Base-by-base conservation (phyloP, 331 rosid genomes). In the Phaseolus coccineus region DNA sequence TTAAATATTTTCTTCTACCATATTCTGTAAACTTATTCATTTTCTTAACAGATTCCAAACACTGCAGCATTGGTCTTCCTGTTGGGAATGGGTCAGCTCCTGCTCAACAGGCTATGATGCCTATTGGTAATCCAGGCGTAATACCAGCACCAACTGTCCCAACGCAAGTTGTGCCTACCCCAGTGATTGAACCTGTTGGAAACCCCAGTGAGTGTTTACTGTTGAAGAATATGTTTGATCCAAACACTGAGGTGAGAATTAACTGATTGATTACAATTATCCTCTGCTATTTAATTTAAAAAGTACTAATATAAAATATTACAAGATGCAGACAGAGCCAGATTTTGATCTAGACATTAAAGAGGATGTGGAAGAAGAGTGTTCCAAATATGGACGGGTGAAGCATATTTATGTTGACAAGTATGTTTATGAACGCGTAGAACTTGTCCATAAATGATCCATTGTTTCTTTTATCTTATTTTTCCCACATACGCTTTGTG, bases 321-420 rank as follows among this genome's bases (percentile, higher is more conserved):
- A 52, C 47, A 28, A 76, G 82, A 76, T 81, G 57, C 94, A 96
- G 99, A 77, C 83, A 8, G 97, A 94, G 6, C 95, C 94, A 35
- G 98, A 96, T 69, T 96, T 93, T 85, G 99, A 93, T 87, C 48
- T 85, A 63, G 99, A 96, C 80, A 96, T 96, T 69, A 93, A 88
- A 89, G 99, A 93, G n/a, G 99, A 96, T 73, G 99, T 96, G 13
- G 97, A 91, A 85, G 99, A 91, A 72, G 99, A 96, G 82, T 96
- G 99, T 64, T 93, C 97, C 57, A 96, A 90, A 82, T 93, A 76
- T 83, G 99, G 99, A 40, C 88, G 85, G 50, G 98, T 96, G 89
- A 87, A 87, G 81, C 98, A 96, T 88, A 91, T 91, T 24, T 86
- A 90, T 65, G 99, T 96, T 25, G 99, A 96, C 82, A 96, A 91